Conservation (phyloP, 176 grass and related monocot species). For the Neostapfia colusana region DNA sequence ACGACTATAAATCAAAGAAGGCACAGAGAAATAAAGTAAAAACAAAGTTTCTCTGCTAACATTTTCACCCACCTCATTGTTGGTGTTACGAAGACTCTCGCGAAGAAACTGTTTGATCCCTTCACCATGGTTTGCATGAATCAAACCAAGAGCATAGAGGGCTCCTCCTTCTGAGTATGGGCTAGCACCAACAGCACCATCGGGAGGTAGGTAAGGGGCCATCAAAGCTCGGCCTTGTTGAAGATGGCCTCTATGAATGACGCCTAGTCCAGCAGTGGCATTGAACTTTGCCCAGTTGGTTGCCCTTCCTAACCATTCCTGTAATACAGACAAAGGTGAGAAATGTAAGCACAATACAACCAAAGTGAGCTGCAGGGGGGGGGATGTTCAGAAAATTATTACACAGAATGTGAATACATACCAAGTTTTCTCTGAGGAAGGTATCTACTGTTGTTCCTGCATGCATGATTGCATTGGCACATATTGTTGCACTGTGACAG, state of each 20-base stretch:
- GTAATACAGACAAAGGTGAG: constrained; percentile 52
- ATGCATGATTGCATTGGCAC: constrained; percentile 88
- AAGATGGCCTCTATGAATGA: constrained; percentile 97
- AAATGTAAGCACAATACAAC: constrained; percentile 36
- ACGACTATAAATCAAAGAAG: background rate
- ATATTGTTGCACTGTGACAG: constrained; percentile 83
- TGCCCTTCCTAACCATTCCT: constrained; percentile 98
- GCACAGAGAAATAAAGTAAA: background rate
- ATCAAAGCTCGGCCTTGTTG: constrained; percentile 96
- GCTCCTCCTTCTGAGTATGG: constrained; percentile 99
- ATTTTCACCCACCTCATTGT: constrained; percentile 53
- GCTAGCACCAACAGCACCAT: constrained; percentile 86
- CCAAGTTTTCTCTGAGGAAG: constrained; percentile 85
- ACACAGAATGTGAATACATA: constrained; percentile 26
- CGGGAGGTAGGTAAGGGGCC: constrained; percentile 93
- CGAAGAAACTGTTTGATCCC: constrained; percentile 96
- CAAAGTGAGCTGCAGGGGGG: background rate
- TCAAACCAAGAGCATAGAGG: constrained; percentile 94
- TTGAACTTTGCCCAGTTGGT: constrained; percentile 99
- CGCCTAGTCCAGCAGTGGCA: constrained; percentile 91
- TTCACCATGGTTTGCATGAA: constrained; percentile 99
- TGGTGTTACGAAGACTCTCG: constrained; percentile 82
- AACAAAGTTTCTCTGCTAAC: background rate
- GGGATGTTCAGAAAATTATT: background rate
- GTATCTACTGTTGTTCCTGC: constrained; percentile 89